These are phyloP conservation scores for Halenospora varia DNA, from an alignment of 495 filamentous ascomycete genomes.

Conservation along the genomic window DNA sequence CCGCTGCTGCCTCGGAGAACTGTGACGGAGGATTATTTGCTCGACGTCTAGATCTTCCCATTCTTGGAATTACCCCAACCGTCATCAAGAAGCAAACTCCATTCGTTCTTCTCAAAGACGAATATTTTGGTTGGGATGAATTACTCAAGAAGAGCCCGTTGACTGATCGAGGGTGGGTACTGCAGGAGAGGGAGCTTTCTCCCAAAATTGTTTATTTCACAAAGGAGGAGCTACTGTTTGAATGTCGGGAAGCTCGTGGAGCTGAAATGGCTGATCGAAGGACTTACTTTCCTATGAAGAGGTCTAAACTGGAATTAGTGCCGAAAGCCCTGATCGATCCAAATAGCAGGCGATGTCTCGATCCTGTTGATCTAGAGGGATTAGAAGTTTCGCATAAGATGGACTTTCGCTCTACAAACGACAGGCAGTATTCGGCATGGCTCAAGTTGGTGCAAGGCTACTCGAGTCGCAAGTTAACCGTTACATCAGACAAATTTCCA, in stretches of 20 bases:
- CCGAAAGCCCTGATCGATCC: too few relatives aligned
- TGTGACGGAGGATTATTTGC: conserved; percentile 3
- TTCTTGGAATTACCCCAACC: background rate
- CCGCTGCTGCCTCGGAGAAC: background rate
- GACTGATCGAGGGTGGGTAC: conserved; percentile 17
- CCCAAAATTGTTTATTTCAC: conserved; percentile 19
- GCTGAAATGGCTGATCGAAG: background rate
- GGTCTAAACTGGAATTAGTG: too few relatives aligned
- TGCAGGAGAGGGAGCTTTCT: conserved; percentile 20
- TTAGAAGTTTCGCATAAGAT: background rate
- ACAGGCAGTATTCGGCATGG: conserved; percentile 3
- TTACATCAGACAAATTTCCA: conserved; percentile 4
- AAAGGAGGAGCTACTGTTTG: conserved; percentile 12
- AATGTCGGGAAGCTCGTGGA: conserved; percentile 13
- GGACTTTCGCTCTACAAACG: background rate
- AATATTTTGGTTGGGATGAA: background rate
- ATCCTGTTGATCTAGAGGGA: too few relatives aligned
- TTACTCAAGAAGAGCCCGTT: background rate
- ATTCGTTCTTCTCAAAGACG: background rate
- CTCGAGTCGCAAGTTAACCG: background rate
- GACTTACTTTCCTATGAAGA: background rate
- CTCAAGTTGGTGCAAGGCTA: conserved; percentile 7
- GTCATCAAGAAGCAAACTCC: background rate
- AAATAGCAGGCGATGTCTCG: too few relatives aligned
- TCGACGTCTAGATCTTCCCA: background rate